These are phyloP conservation scores for Canariomyces notabilis DNA, from an alignment of 2,329 filamentous ascomycete genomes.

Conservation along the genomic window DNA sequence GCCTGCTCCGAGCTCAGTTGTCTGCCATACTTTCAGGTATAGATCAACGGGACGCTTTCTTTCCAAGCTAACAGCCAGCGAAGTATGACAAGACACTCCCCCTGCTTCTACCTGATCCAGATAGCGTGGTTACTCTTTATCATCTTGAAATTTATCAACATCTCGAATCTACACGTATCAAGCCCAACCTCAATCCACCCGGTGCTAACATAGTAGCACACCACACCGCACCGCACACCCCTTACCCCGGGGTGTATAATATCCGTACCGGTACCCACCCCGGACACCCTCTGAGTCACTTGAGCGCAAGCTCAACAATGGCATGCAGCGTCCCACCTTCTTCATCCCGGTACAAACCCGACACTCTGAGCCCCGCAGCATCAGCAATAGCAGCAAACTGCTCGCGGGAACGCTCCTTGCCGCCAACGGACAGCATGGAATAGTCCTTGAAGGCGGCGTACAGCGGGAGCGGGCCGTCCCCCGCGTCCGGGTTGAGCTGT, in stretches of 20 bases:
- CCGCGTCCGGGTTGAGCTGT: constrained; percentile 18
- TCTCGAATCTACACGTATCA: too few relatives aligned
- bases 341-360: constrained; percentile 16
- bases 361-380: constrained; percentile 20
- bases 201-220: too few relatives aligned
- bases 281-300: neutral
- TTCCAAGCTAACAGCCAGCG: too few relatives aligned
- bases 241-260: neutral
- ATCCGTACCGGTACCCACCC: neutral
- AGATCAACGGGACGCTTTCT: too few relatives aligned
- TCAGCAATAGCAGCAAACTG: constrained; percentile 18
- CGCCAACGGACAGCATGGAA: constrained; percentile 24
- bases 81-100: too few relatives aligned
- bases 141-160: too few relatives aligned
- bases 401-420: constrained; percentile 23
- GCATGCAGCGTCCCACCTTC: constrained; percentile 22
- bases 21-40: too few relatives aligned
- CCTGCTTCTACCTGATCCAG: too few relatives aligned
- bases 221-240: neutral
- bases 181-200: too few relatives aligned
- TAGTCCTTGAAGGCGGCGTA: constrained; percentile 26
- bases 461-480: constrained; percentile 13
- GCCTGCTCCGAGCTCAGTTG: too few relatives aligned
- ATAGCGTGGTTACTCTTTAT: too few relatives aligned
- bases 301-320: constrained; percentile 22